Base-by-base conservation (phyloP, 495 filamentous ascomycete genomes). In the Cercophora sp. region DNA sequence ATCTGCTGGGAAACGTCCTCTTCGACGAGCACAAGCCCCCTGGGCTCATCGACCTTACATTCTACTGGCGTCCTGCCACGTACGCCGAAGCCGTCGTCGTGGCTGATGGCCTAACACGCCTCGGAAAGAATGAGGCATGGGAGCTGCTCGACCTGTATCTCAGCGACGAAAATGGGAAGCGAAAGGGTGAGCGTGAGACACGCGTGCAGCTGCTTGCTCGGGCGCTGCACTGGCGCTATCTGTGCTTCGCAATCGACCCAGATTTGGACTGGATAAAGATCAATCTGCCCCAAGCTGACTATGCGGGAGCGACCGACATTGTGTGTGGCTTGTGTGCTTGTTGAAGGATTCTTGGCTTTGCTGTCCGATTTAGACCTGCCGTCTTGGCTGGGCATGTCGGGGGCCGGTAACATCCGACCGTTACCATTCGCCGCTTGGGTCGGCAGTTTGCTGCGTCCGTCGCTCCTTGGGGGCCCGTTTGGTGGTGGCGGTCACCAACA, bases 211-310 rank as follows among this genome's bases (percentile, higher is more conserved):
- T 48, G 29, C 44, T 48, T 13, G 5, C 34, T 13, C 16, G 44
- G 44, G 44, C 44, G 5, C 24, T 48, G 25, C 23, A 48, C 25
- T 48, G 44, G 44, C 44, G 44, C n/a, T 32, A 32, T 48, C 11
- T 48, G 26, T 31, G 25, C 5, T 48, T 48, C 25, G 44, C 44
- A 10, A 48, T 48, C 16, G 44, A 48, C 23, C 25, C 44, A 4
- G 44, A 35, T 25, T 4, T 29, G 29, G 26, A 29, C 6, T 48
- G 44, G 29, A 25, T 48, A 5, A 31, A 13, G 44, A 16, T 20
- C 2, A 32, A 32, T 32, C 16, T 48, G 26, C 44, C 44, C 6
- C 2, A 48, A 16, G 25, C 44, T 32, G 29, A 48, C 15, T 48
- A 48, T 34, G 25, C 22, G 25, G 44, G 44, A 5, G 44, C 44